Evolutionary conservation across 805 yeast genomes (phyloP).

Genomic region (Monosporozyma yasuniensis): DNA sequence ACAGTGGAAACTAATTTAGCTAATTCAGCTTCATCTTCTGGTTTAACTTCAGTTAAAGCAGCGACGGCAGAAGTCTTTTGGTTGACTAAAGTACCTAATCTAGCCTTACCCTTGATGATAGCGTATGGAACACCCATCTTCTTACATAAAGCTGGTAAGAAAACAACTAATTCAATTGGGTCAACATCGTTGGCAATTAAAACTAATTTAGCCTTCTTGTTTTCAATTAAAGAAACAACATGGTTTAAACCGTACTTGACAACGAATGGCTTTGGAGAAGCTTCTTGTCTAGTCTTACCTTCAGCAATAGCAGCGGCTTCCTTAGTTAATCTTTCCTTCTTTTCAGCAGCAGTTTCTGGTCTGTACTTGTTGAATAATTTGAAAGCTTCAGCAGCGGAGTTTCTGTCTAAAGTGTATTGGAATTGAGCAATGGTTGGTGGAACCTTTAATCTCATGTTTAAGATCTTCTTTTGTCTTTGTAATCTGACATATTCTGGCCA

Average conservation of each 20-base stretch:
- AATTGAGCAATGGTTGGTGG: slow-evolving; percentile 98
- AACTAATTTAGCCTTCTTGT: slow-evolving; percentile 97
- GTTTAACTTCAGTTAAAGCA: slow-evolving; percentile 88
- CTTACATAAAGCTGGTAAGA: slow-evolving; percentile 97
- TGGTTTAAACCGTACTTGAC: slow-evolving; percentile 99
- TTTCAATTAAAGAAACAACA: slow-evolving; percentile 93
- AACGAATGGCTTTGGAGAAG: slow-evolving; percentile 91
- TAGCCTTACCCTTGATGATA: slow-evolving; percentile 95
- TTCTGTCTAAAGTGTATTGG: slow-evolving; percentile 93
- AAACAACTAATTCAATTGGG: slow-evolving; percentile 95
- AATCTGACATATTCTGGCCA: slow-evolving; percentile 99
- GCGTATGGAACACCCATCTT: slow-evolving; percentile 99
- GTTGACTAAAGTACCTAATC: slow-evolving; percentile 96
- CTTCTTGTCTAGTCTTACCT: slow-evolving; percentile 95
- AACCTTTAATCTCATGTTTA: slow-evolving; percentile 92
- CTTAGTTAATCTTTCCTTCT: slow-evolving; percentile 97
- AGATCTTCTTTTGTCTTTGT: slow-evolving; percentile 98
- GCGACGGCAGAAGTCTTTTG: slow-evolving; percentile 96
- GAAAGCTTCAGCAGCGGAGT: slow-evolving; percentile 95
- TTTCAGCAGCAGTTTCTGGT: slow-evolving; percentile 95
- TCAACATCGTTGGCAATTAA: slow-evolving; percentile 98
- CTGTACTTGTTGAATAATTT: slow-evolving; percentile 98
- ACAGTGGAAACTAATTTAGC: slow-evolving; percentile 88
- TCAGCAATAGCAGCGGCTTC: slow-evolving; percentile 99
- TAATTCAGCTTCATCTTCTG: slow-evolving; percentile 92